Base-by-base conservation (phyloP, 306 rosid genomes). In the Rosa persica region DNA sequence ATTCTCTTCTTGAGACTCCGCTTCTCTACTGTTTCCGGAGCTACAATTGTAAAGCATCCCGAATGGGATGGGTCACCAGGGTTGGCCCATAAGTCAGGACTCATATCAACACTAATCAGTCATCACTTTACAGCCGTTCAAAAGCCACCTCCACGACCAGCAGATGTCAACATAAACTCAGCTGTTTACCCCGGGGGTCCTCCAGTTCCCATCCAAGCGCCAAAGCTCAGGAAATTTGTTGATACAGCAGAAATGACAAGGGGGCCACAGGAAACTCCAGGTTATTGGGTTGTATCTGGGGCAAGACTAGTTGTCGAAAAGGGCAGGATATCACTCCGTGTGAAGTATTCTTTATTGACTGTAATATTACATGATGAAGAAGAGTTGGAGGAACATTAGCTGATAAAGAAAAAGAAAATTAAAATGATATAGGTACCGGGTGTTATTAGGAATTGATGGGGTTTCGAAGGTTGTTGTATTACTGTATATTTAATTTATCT, bases 51-150 rank as follows among this genome's bases (percentile, higher is more conserved):
- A 55, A 94, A 85, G 90, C 91, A 80, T 83, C 88, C 96, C 0
- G 97, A 90, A 83, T 94, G 98, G 98, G 97, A 87, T 78, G 97
- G 98, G 30, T 92, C 98, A 42, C 98, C 97, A 1, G 97, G 94
- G 40, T 64, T 89, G 74, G 95, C 90, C 19, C 87, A 89, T 74
- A 94, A 92, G 88, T 94, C 98, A 20, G 98, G 98, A 80, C 90
- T 92, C 38, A 92, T 94, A 80, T 92, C 97, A 70, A 94, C 98
- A 72, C 93, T 94, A 72, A 92, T 94, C 66, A 94, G 97, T 80
- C 97, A 94, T 83, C 98, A 92, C 85, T 94, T 94, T 76, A 90
- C 98, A 1, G 70, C 91, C 46, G 90, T 87, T 87, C 97, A 88
- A 79, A 94, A 79, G 86, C 93, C 93, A 5, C 90, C 97, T 19